Conservation (phyloP, 257 asterid species). For the Datura wrightii region DNA sequence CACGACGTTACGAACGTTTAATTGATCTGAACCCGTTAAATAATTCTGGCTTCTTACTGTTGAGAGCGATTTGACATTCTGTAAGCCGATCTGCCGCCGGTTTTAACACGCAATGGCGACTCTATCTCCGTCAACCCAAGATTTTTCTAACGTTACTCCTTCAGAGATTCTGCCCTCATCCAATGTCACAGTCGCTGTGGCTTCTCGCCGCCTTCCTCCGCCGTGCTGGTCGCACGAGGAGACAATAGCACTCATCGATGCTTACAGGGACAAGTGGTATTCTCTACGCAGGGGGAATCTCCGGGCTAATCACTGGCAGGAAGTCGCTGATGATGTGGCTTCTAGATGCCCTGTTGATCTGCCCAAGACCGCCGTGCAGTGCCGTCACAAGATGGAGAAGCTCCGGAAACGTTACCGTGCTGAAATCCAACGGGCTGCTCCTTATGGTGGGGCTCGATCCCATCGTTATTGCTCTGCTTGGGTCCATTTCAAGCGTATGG, state of each 20-base stretch:
- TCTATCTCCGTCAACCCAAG: slow-evolving; percentile 46
- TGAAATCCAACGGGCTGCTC: slow-evolving; percentile 89
- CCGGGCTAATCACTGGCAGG: slow-evolving; percentile 94
- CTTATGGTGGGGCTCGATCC: slow-evolving; percentile 65
- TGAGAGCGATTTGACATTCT: background rate
- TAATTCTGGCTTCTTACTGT: slow-evolving; percentile 24
- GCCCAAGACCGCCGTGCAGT: slow-evolving; percentile 86
- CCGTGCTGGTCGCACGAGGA: slow-evolving; percentile 99
- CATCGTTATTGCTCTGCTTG: slow-evolving; percentile 77
- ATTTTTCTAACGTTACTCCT: slow-evolving; percentile 43
- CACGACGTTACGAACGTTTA: slow-evolving; percentile 16
- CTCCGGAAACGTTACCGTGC: slow-evolving; percentile 88
- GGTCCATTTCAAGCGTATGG: slow-evolving; percentile 89
- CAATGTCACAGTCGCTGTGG: slow-evolving; percentile 47
- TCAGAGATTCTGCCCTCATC: slow-evolving; percentile 47
- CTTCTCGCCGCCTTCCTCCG: slow-evolving; percentile 89
- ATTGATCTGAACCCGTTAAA: slow-evolving; percentile 30
- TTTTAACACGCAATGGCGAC: slow-evolving; percentile 45
- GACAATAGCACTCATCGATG: slow-evolving; percentile 79
- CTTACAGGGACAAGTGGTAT: slow-evolving; percentile 85
- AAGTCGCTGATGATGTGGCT: slow-evolving; percentile 89
- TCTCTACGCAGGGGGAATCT: slow-evolving; percentile 95
- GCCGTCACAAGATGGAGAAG: slow-evolving; percentile 99
- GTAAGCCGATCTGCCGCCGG: background rate
- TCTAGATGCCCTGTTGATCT: slow-evolving; percentile 56